Evolutionary conservation across 1,284 basidiomycete genomes (phyloP), one percentile per base, ranked within the genome.

Genomic region (Hortiboletus rubellus): DNA sequence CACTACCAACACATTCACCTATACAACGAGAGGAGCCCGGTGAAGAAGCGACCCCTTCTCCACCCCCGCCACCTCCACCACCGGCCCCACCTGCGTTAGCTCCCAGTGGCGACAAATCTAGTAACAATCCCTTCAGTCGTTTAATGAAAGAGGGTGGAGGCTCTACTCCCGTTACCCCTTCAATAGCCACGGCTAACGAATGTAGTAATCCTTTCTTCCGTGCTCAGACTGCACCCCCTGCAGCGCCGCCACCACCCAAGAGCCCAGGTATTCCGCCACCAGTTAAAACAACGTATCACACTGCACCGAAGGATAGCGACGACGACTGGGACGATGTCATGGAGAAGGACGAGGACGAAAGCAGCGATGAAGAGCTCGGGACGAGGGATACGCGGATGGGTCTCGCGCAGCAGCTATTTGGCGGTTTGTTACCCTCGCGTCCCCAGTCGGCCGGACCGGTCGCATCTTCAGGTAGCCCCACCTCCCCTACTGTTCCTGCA

Each of bases 261-360:
- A 77, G 75, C 53, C 75, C 81, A 9, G 68, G 58, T 5, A 61
- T 71, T 36, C 80, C 84, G n/a, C 72, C 77, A 7, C 73, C 80
- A 1, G 73, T 79, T 22, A 86, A 84, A 67, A 71, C 79, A 0
- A 66, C 78, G 0, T 89, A 90, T 64, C 73, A 87, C 55, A 86
- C 83, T 0, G 88, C 84, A 0, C 82, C 89, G 1, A 72, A 73
- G 3, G 82, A 84, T 27, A 77, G 74, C 18, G 84, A 85, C 27
- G 88, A 92, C 24, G 94, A 94, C 57, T 96, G 94, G 94, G 94
- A 91, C 56, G 87, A 89, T 17, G 78, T 90, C 44, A 79, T 84
- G 62, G 92, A 96, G 73, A 86, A 87, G 57, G 83, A 87, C 7
- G 81, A 83, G 5, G 82, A 84, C 27, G 86, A 88, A 62, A 88